Evolutionary conservation across 306 rosid genomes (phyloP), one percentile per base, ranked within the genome.

Genomic region (Cercis canadensis): DNA sequence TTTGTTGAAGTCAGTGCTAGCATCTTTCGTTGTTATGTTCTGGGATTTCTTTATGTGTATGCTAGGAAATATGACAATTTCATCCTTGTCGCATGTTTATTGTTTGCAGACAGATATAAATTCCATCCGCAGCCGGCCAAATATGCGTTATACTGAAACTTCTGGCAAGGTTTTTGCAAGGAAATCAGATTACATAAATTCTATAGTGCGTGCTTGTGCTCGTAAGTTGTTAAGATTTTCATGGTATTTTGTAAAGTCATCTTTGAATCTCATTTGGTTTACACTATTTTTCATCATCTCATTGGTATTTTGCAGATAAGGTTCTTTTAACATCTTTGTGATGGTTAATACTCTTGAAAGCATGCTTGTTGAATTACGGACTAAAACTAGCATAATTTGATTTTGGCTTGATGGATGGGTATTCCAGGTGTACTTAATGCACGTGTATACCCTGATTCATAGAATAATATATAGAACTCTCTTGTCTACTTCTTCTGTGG

Each of bases 191-290:
- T 93, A 88, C 68, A 67, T 90, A 66, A 80, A 90, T 72, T 81
- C 92, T 59, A 82, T 93, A 73, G 94, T 93, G 78, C 92, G 96
- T 63, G 96, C 96, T 82, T 93, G 96, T 87, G 97, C 98, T 78
- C 96, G 98, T 93, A 88, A 93, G 98, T 90, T 65, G 53, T 43
- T 41, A 21, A 32, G 17, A 72, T 15, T 68, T 73, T 68, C 43
- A 31, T 65, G 31, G 32, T 79, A 60, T 54, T 78, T 69, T 47
- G 57, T 17, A 56, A 75, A 74, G 59, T 78, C 19, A 59, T 71
- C 21, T 63, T 65, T 49, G 43, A 57, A 43, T 47, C 68, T 43
- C 17, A 12, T 60, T 61, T 64, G 12, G 39, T 51, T 73, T 51
- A 10, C 49, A 16, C 46, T 51, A 52, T 37, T 39, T 65, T 68